phyloP scores from a whole-genome alignment of 208 protist species.

The Crithidia sp. region DNA sequence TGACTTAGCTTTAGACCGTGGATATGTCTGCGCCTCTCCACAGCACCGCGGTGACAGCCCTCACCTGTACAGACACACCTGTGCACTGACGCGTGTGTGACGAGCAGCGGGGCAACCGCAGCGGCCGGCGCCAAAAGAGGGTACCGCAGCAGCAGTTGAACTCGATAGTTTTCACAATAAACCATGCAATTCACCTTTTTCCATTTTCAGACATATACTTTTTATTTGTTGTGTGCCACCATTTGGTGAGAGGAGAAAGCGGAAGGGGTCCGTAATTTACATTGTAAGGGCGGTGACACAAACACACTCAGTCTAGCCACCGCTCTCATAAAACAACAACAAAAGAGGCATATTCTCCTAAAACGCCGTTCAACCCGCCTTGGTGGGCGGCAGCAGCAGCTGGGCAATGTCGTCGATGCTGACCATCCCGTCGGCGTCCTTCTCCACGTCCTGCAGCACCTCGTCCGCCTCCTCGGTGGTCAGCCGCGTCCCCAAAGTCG shows the following conservation, averaged over 20 bases:
- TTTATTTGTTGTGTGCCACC: neutral
- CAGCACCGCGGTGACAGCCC: too few relatives aligned
- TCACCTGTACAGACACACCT: too few relatives aligned
- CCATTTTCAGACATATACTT: neutral
- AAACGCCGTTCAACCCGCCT: too few relatives aligned
- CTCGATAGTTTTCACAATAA: neutral
- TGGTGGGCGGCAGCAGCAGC: slow-evolving; percentile 45
- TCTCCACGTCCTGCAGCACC: slow-evolving; percentile 80
- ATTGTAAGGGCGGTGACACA: too few relatives aligned
- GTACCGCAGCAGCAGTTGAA: neutral
- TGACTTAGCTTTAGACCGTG: too few relatives aligned
- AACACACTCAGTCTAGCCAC: too few relatives aligned
- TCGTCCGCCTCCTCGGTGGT: slow-evolving; percentile 88
- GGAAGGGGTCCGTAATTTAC: too few relatives aligned
- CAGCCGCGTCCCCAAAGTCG: slow-evolving; percentile 93
- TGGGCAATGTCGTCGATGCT: slow-evolving; percentile 83
- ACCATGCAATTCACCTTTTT: neutral
- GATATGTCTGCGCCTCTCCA: too few relatives aligned
- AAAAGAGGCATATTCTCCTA: too few relatives aligned
- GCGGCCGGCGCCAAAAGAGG: neutral
- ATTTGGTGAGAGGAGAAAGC: too few relatives aligned
- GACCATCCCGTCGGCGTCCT: slow-evolving; percentile 86
- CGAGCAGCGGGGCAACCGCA: neutral
- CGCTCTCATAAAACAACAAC: too few relatives aligned
- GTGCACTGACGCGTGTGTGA: too few relatives aligned